Percentiles rank a stretch among this genome's conserved stretches.
phyloP scores from a whole-genome alignment of 2,329 filamentous ascomycete genomes.

The Penicillium janthinellum region DNA sequence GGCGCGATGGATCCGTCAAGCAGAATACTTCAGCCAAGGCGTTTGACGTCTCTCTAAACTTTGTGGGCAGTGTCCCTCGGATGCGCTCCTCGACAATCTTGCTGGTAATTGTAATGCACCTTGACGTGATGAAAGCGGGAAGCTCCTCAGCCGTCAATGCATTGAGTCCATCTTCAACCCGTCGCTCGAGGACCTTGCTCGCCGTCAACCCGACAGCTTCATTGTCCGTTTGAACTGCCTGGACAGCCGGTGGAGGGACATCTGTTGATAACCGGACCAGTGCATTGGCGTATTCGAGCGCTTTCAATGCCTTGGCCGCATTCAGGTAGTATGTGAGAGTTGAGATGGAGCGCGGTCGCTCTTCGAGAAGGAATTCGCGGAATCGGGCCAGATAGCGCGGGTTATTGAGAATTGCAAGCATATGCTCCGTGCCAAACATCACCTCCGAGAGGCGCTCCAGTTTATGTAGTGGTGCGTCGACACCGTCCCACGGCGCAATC shows the following conservation, averaged over 20 bases:
- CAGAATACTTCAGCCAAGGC: slow-evolving; percentile 77
- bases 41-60: slow-evolving; percentile 70
- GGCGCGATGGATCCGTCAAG: slow-evolving; percentile 70
- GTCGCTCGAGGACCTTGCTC: slow-evolving; percentile 63
- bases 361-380: slow-evolving; percentile 64
- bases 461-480: slow-evolving; percentile 45
- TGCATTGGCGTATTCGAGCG: slow-evolving; percentile 71
- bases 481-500: slow-evolving; percentile 34
- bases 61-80: slow-evolving; percentile 65
- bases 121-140: slow-evolving; percentile 70
- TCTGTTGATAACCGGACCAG: slow-evolving; percentile 60
- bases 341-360: slow-evolving; percentile 64
- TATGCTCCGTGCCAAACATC: slow-evolving; percentile 67
- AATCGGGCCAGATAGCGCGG: slow-evolving; percentile 66
- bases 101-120: slow-evolving; percentile 70
- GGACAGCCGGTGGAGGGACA: slow-evolving; percentile 55
- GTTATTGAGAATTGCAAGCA: slow-evolving; percentile 66
- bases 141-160: slow-evolving; percentile 67
- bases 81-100: slow-evolving; percentile 68
- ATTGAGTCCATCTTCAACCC: slow-evolving; percentile 66
- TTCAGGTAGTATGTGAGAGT: slow-evolving; percentile 72
- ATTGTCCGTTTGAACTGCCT: slow-evolving; percentile 61
- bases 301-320: slow-evolving; percentile 68
- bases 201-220: slow-evolving; percentile 54
- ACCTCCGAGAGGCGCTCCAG: slow-evolving; percentile 67